Conservation (phyloP, 2,329 filamentous ascomycete species). For the Trichoderma polysporum region DNA sequence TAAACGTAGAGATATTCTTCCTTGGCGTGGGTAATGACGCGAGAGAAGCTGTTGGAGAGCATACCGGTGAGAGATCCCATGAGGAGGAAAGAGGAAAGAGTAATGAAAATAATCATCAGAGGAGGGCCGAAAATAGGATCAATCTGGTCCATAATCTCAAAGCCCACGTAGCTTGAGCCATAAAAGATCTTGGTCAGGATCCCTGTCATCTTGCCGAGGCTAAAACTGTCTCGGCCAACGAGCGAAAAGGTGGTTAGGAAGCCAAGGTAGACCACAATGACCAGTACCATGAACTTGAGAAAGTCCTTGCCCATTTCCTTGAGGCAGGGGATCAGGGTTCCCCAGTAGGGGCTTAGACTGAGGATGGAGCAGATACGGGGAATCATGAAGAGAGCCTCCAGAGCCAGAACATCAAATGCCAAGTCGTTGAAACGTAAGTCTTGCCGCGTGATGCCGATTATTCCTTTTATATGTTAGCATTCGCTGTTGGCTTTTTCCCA, state of each 20-base stretch:
- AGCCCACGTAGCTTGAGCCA: slow-evolving; percentile 72
- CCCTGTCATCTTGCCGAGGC: slow-evolving; percentile 68
- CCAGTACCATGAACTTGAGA: slow-evolving; percentile 76
- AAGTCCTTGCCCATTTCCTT: slow-evolving; percentile 96
- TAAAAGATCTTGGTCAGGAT: slow-evolving; percentile 80
- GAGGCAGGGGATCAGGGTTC: slow-evolving; percentile 82
- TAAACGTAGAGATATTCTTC: slow-evolving; percentile 82
- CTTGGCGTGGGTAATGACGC: slow-evolving; percentile 61
- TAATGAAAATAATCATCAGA: slow-evolving; percentile 71
- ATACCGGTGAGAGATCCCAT: slow-evolving; percentile 78
- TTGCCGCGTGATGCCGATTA: slow-evolving; percentile 45
- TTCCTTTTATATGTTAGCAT: slow-evolving; percentile 29
- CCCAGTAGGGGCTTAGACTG: slow-evolving; percentile 86
- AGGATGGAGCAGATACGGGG: slow-evolving; percentile 85
- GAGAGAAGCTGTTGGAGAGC: slow-evolving; percentile 71
- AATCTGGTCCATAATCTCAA: slow-evolving; percentile 64
- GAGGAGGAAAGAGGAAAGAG: slow-evolving; percentile 73
- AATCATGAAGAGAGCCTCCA: slow-evolving; percentile 87
- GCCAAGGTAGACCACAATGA: slow-evolving; percentile 79
- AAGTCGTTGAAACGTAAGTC: slow-evolving; percentile 67
- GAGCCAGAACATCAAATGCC: slow-evolving; percentile 83
- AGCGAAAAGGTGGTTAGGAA: slow-evolving; percentile 86
- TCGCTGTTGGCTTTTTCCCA: background rate
- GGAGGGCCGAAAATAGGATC: slow-evolving; percentile 59
- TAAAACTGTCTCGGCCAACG: slow-evolving; percentile 69